Evolutionary conservation across 331 rosid genomes (phyloP), one percentile per base, ranked within the genome.

Genomic region (Malus hybrid): DNA sequence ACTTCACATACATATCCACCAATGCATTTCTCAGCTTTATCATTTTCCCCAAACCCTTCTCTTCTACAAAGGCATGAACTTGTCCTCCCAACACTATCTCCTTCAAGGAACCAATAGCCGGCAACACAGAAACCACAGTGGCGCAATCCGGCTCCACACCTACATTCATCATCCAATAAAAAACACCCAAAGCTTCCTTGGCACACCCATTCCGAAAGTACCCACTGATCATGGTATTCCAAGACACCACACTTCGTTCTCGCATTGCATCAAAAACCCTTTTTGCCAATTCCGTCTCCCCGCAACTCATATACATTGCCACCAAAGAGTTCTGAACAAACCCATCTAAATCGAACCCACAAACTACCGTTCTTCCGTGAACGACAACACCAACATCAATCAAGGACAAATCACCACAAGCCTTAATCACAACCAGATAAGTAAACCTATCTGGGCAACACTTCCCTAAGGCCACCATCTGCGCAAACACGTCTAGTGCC

Each of bases 151-250:
- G 93, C 73, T 80, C 93, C 34, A 90, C 83, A 11, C 84, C 86
- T 52, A 27, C 89, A 75, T 76, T 87, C 88, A 81, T 34, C 97
- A 93, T 93, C 78, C 73, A 64, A 64, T 70, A 67, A 81, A 87
- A 91, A 77, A 88, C 75, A 75, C 69, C 66, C 77, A 88, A 54
- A 2, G 97, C 89, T 70, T 83, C 93, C 78, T 81, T 78, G 0
- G 83, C 74, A 73, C 75, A 80, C 42, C 86, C 82, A 69, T 90
- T 91, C 52, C 88, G 80, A 78, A 87, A 80, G 71, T 81, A 91
- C 19, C 98, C 98, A 16, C 73, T 87, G 46, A 93, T 91, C 85
- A 93, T 88, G 15, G 90, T 82, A 75, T 93, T 93, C 97, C 98
- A 93, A 22, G 97, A 85, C 75, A 90, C 96, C 71, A 93, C 90